These are phyloP conservation scores for Paecilomyces sp. DNA, from an alignment of 2,329 filamentous ascomycete genomes.

Conservation along the genomic window DNA sequence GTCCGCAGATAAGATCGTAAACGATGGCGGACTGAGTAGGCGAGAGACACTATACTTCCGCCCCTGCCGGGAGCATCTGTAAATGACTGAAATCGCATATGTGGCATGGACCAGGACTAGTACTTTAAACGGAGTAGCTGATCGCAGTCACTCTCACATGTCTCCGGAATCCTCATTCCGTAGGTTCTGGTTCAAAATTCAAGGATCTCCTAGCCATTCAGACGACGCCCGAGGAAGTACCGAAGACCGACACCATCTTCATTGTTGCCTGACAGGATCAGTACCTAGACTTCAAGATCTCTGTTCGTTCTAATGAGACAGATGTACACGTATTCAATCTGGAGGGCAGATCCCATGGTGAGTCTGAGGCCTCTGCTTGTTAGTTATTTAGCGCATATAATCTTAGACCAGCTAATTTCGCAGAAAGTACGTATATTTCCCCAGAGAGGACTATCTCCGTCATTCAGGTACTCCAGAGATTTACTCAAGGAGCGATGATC, in stretches of 20 bases:
- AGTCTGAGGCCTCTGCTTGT: not conserved
- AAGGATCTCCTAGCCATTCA: not conserved
- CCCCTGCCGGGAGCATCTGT: not conserved
- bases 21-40: not conserved
- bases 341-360: not conserved
- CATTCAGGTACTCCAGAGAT: not conserved
- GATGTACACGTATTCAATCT: too few species aligned
- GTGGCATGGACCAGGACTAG: not conserved
- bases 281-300: too few species aligned
- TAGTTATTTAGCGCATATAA: not conserved
- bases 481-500: not conserved
- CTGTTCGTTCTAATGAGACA: too few species aligned
- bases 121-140: not conserved
- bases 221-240: not conserved
- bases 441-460: not conserved
- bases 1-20: not conserved
- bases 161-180: not conserved
- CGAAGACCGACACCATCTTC: not conserved
- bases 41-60: not conserved
- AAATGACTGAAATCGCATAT: not conserved
- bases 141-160: not conserved
- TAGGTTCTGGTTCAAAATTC: not conserved
- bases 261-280: not conserved
- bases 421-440: not conserved
- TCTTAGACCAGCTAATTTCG: not conserved